Base-by-base conservation (phyloP, 129 eudicot genomes). In the Kitagawia praeruptora region DNA sequence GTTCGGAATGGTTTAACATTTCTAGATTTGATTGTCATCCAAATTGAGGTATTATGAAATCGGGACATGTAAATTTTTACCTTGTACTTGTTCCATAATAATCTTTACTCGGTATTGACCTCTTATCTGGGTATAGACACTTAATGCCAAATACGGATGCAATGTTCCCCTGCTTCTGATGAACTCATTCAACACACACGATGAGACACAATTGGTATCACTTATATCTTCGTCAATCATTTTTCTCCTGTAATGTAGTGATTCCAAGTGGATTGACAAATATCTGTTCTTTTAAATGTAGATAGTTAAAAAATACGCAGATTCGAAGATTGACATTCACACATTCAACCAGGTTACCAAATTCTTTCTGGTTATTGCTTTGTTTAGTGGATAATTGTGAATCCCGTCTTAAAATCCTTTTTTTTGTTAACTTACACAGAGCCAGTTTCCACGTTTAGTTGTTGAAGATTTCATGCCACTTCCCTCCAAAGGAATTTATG, bases 121-220 rank as follows among this genome's bases (percentile, higher is more conserved):
- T 47, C 34, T 81, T 77, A 58, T 27, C 76, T 78, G 28, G 84
- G 42, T n/a, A n/a, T 79, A 95, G 99, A 81, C 87, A 31, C 97
- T 95, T 67, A 95, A 95, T 58, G 74, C 82, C 69, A 95, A 87
- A 80, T 92, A 95, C 80, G 97, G 99, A 25, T 95, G 99, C 91
- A 90, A 74, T 75, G 97, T 95, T 66, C 99, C 97, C 34, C 88
- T 92, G 82, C 91, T 92, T 80, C 83, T 95, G 54, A 92, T 96
- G 97, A 96, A 96, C 89, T 92, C 99, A 74, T 92, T 96, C 88
- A 96, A 96, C 89, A 92, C 99, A 41, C 99, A 96, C 84, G 99
- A 96, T 28, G 99, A 92, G 61, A 96, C 99, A 69, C 88, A 81
- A 25, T 92, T 92, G 99, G 99, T 92, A 81, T n/a, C 49, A 46